A percentile compares a stretch with the other conserved stretches of the same genome.
Evolutionary conservation across 306 rosid genomes (phyloP).

Genomic region (Luffa aegyptiaca): DNA sequence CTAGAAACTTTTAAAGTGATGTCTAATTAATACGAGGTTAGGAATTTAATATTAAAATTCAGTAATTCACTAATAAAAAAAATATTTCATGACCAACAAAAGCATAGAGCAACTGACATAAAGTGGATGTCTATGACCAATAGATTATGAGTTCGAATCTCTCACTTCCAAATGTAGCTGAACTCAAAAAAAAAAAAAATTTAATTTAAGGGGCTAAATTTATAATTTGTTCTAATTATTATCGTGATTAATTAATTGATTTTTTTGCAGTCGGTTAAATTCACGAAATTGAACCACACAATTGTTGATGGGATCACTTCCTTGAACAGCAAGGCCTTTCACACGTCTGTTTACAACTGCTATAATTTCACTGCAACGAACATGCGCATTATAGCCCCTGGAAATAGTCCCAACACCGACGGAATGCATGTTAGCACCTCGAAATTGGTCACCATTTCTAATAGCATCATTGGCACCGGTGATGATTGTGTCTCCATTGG

Average conservation of each 20-base stretch:
- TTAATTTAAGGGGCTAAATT: too few relatives aligned
- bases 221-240: too few relatives aligned
- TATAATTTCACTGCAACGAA: constrained; percentile 17
- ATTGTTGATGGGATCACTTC: constrained; percentile 32
- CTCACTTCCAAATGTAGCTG: too few relatives aligned
- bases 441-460: constrained; percentile 11
- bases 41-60: too few relatives aligned
- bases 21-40: too few relatives aligned
- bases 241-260: neutral
- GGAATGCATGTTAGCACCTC: constrained; percentile 51
- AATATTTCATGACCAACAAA: too few relatives aligned
- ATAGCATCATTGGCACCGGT: constrained; percentile 45
- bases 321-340: constrained; percentile 47
- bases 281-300: constrained; percentile 24
- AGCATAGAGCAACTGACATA: too few relatives aligned
- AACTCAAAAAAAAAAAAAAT: too few relatives aligned
- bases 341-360: constrained; percentile 18
- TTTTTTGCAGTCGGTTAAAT: constrained; percentile 35
- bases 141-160: too few relatives aligned
- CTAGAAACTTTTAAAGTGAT: too few relatives aligned
- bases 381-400: constrained; percentile 38
- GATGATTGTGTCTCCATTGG: constrained; percentile 73
- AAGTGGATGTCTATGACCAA: too few relatives aligned
- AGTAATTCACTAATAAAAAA: too few relatives aligned
- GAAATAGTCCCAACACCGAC: constrained; percentile 63